Percentiles rank a stretch among this genome's conserved stretches.
These are phyloP conservation scores for Leccinellum albellum DNA, from an alignment of 768 basidiomycete species.

Conservation along the genomic window DNA sequence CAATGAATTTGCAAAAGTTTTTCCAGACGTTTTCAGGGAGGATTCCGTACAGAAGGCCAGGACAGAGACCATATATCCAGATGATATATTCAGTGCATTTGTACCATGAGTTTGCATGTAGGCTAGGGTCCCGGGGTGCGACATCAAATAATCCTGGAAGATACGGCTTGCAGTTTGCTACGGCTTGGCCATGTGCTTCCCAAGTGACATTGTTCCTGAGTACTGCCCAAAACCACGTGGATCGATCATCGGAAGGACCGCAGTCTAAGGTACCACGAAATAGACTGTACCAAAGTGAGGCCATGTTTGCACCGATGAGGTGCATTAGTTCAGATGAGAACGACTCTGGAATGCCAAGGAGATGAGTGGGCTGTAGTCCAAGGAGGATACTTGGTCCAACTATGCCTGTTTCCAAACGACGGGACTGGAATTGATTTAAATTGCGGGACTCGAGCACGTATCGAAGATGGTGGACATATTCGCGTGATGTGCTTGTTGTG, in stretches of 20 bases:
- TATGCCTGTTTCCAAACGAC: neutral
- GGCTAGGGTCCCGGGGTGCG: neutral
- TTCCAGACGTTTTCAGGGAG: neutral
- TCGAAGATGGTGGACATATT: neutral
- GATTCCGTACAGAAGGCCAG: neutral
- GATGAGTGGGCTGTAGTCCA: neutral
- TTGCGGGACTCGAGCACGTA: neutral
- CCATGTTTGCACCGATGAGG: neutral
- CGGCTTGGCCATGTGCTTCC: neutral
- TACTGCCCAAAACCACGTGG: neutral
- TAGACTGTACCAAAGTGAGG: neutral
- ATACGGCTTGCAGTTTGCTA: neutral
- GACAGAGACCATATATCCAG: neutral
- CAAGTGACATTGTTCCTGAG: neutral
- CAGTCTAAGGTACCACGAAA: neutral
- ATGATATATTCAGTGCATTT: neutral
- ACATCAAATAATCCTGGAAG: neutral
- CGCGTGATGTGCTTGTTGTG: neutral
- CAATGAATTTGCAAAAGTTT: neutral
- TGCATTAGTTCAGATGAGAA: neutral
- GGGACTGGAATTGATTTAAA: neutral
- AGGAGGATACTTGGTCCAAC: neutral
- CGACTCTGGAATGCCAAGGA: neutral
- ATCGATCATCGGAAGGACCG: neutral
- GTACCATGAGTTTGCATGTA: neutral